Base-by-base conservation (phyloP, 768 basidiomycete genomes). In the Amanita subjunquillea region DNA sequence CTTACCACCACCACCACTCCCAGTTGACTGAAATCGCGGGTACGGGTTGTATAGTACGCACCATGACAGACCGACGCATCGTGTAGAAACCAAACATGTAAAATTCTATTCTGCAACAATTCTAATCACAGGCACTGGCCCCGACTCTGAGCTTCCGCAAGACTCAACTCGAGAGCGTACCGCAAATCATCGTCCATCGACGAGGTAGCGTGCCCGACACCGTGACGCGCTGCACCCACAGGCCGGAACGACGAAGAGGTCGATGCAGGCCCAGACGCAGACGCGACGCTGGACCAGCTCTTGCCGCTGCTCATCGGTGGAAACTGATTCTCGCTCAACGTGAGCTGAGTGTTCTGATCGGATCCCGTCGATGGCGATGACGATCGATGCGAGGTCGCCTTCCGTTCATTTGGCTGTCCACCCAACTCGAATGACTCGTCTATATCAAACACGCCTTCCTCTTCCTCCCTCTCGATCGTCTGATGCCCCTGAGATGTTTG, bases 1-100 rank as follows among this genome's bases (percentile, higher is more conserved):
- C 34, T 34, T 4, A 34, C 34, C 9, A 17, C 17, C 32, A 6
- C 27, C 27, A 29, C 27, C 27, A 3, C 30, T 45, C 45, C 3
- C 59, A 97, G 93, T 70, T 97, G 65, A 93, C 92, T 12, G 95
- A 97, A 65, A 80, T 87, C 12, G 92, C 92, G 10, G 94, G 95
- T 13, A 90, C 87, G 2, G 95, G 93, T 2, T 95, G 91, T 65
- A 98, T 97, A 66, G 92, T 96, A 57, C 76, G 93, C 63, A 75
- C 76, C n/a, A 79, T 80, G 77, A 80, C 78, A 37, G 78, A 80
- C 61, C 72, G 77, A 57, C 69, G 77, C 57, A 73, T 69, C 55
- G 77, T 79, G 54, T 77, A 68, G 36, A 46, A 45, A 29, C 3
- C 23, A 20, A 1, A n/a, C 7, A 20, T 7, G 20, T 8, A 40